Evolutionary conservation across 768 basidiomycete species (phyloP), one percentile per base, ranked within the genome.

Genomic region (Tulasnella sp.): DNA sequence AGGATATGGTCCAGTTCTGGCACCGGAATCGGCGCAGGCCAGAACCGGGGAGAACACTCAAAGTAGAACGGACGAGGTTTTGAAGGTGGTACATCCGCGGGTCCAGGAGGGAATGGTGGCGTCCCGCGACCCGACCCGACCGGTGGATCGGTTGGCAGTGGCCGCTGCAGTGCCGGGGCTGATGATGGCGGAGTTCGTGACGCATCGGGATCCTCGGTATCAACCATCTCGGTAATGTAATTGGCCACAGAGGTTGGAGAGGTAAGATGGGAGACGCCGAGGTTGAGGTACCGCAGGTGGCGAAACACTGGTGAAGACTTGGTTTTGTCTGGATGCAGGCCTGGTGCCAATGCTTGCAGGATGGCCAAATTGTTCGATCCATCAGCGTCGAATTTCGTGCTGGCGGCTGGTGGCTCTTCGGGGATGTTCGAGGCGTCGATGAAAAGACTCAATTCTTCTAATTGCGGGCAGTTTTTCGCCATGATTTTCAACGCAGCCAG

Each of bases 361-460:
- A 25, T 25, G 9, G 41, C 41, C n/a, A 43, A 43, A 43, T 43
- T 25, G 41, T 25, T 43, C 41, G 41, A 43, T 6, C 41, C 41
- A 17, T n/a, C 17, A 9, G 41, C 17, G 9, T 19, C n/a, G 9
- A n/a, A 25, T 25, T 43, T 43, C 41, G 41, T 19, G 6, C 17
- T 6, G 17, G 41, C 6, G 9, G 7, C n/a, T 6, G 41, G 17
- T 6, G 41, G 6, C 7, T 43, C 21, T 23, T 21, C 35, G 4
- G 51, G 51, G 4, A 53, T 19, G 37, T 35, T 37, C 36, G 36
- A 39, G n/a, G 51, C 51, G 19, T 53, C 36, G 12, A 53, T 29
- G 21, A 53, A 53, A 14, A 53, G 11, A 21, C 51, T 53, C 5
- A 53, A 39, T 23, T 53, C 51, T 39, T 53, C 51, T 25, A 53